These are phyloP conservation scores for Massospora cicadina DNA, from an alignment of 371 early-diverging fungal genomes.

Conservation along the genomic window DNA sequence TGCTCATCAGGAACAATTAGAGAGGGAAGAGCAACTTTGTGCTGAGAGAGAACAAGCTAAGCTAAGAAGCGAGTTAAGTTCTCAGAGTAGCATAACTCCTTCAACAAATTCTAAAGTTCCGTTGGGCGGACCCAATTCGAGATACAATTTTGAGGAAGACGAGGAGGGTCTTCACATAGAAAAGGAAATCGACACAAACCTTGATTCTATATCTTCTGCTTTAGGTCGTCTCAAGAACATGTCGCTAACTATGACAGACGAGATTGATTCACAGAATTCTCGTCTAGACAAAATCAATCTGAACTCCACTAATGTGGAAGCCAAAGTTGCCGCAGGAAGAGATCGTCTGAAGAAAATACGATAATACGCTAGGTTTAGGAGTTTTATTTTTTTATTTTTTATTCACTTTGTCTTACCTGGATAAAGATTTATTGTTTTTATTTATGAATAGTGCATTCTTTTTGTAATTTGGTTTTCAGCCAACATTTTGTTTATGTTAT, in stretches of 20 bases:
- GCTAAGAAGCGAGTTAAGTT: conserved; percentile 21
- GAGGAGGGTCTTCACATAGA: conserved; percentile 42
- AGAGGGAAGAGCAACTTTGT: conserved; percentile 13
- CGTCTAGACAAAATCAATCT: conserved; percentile 9
- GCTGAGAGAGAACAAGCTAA: conserved; percentile 19
- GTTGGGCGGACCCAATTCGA: conserved; percentile 23
- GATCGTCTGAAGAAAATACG: conserved; percentile 8
- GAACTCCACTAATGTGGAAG: conserved; percentile 6
- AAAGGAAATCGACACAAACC: conserved; percentile 55
- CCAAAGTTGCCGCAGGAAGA: conserved; percentile 7
- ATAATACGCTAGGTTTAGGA: conserved; percentile 1
- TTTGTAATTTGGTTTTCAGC: too few species aligned
- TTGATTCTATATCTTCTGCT: conserved; percentile 38
- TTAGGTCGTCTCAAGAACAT: conserved; percentile 45
- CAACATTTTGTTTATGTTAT: too few species aligned
- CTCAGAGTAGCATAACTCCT: conserved; percentile 15
- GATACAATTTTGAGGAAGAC: conserved; percentile 41
- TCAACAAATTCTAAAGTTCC: conserved; percentile 18
- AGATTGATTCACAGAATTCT: conserved; percentile 39
- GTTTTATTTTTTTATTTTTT: not conserved
- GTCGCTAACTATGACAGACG: conserved; percentile 45
- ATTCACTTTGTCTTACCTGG: too few species aligned
- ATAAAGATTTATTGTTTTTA: too few species aligned
- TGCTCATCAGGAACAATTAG: conserved; percentile 20
- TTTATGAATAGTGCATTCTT: too few species aligned